phyloP scores from a whole-genome alignment of 116 monocot species.

The Papilionanthe hybrid region DNA sequence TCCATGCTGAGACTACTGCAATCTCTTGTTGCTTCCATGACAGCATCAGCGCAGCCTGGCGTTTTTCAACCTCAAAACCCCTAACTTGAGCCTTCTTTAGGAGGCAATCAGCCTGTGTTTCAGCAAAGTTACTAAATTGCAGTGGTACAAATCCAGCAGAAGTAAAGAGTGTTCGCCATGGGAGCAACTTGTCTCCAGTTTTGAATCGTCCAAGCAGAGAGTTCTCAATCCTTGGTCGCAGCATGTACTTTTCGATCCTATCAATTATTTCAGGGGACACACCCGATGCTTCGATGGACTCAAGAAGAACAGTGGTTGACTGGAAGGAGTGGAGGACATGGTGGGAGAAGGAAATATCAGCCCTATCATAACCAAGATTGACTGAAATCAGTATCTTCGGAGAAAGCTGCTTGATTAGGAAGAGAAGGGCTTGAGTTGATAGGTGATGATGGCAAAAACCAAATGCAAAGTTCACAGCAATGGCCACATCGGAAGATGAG shows the following conservation, averaged over 20 bases:
- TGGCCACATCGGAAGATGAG: conserved; percentile 18
- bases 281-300: conserved; percentile 69
- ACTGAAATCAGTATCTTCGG: conserved; percentile 65
- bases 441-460: conserved; percentile 10
- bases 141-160: conserved; percentile 56
- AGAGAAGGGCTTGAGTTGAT: conserved; percentile 34
- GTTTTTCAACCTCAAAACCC: conserved; percentile 46
- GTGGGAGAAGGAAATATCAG: conserved; percentile 64
- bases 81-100: conserved; percentile 35
- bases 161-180: conserved; percentile 45
- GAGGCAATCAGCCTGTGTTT: conserved; percentile 35
- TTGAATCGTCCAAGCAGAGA: conserved; percentile 34
- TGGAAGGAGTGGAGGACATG: conserved; percentile 63
- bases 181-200: conserved; percentile 28
- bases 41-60: conserved; percentile 29
- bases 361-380: conserved; percentile 55
- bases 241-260: conserved; percentile 61
- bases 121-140: conserved; percentile 71
- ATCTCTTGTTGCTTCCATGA: conserved; percentile 45
- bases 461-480: conserved; percentile 72
- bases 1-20: conserved; percentile 45
- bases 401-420: conserved; percentile 74
- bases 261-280: conserved; percentile 29
- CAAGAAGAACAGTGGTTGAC: conserved; percentile 49
- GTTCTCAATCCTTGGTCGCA: conserved; percentile 63